Evolutionary conservation across 371 early-diverging fungal species (phyloP).

Genomic region (Mucor indicus): DNA sequence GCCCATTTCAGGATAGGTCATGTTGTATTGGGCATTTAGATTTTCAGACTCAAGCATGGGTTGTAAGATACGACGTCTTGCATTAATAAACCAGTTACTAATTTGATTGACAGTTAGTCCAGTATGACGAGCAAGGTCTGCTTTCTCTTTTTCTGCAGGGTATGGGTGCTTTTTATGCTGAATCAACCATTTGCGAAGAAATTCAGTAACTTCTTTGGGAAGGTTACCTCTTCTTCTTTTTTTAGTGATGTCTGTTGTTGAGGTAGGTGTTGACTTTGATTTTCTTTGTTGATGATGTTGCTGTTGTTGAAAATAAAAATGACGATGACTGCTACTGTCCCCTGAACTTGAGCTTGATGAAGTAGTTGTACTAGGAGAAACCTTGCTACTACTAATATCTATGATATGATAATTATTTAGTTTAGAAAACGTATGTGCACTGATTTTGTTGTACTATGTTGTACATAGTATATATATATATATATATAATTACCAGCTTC

Average conservation of each 20-base stretch:
- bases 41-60: conserved; percentile 49
- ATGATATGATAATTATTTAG: too few species aligned
- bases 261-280: conserved; percentile 2
- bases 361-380: conserved; percentile 27
- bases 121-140: conserved; percentile 59
- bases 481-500: conserved; percentile 11
- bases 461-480: conserved; percentile 1
- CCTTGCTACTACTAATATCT: conserved; percentile 12
- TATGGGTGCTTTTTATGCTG: conserved; percentile 81
- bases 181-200: conserved; percentile 72
- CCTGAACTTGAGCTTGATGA: conserved; percentile 24
- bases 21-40: conserved; percentile 19
- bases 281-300: neutral
- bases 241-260: conserved; percentile 6
- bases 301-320: too few species aligned
- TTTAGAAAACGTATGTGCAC: conserved; percentile 6
- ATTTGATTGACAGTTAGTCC: conserved; percentile 76
- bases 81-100: conserved; percentile 93
- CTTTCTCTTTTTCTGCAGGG: conserved; percentile 80
- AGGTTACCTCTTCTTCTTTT: conserved; percentile 60
- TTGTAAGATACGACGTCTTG: conserved; percentile 68
- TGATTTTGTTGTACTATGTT: conserved; percentile 12
- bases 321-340: conserved; percentile 15
- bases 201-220: conserved; percentile 62
- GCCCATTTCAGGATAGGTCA: conserved; percentile 21